These are phyloP conservation scores for Glycyrrhiza uralensis DNA, from an alignment of 306 rosid genomes.

Conservation along the genomic window DNA sequence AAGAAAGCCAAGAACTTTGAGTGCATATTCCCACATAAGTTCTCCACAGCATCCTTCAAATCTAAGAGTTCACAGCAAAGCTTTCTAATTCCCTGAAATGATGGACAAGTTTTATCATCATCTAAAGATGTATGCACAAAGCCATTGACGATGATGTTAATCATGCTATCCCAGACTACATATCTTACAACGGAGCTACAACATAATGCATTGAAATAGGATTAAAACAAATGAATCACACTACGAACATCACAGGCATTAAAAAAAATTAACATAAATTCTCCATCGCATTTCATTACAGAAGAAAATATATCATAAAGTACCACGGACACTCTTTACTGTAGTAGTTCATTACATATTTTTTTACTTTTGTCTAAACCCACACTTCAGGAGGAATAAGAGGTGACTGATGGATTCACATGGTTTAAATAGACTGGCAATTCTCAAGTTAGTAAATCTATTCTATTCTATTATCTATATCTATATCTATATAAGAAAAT, in stretches of 20 bases:
- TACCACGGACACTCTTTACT: not conserved
- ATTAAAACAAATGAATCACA: not conserved
- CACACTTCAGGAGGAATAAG: not conserved
- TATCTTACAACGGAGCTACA: not conserved
- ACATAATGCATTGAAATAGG: not conserved
- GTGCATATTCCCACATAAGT: constrained; percentile 87
- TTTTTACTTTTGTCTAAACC: not conserved
- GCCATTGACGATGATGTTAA: not conserved
- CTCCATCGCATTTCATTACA: not conserved
- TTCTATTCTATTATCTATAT: too few species aligned
- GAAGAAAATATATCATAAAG: not conserved
- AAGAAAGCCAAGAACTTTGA: constrained; percentile 87
- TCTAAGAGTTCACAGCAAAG: constrained; percentile 93
- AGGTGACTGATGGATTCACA: not conserved
- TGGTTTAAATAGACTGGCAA: not conserved
- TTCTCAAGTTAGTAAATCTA: not conserved
- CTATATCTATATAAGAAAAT: too few species aligned
- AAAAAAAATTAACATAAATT: not conserved
- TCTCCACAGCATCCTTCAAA: constrained; percentile 94
- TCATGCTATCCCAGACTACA: not conserved
- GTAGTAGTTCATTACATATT: not conserved
- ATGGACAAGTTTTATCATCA: constrained; percentile 6
- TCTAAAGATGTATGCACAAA: not conserved
- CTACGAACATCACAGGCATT: not conserved
- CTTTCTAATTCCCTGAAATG: constrained; percentile 84